Evolutionary conservation across 805 yeast genomes (phyloP).

Genomic region (Kuraishia borneana): DNA sequence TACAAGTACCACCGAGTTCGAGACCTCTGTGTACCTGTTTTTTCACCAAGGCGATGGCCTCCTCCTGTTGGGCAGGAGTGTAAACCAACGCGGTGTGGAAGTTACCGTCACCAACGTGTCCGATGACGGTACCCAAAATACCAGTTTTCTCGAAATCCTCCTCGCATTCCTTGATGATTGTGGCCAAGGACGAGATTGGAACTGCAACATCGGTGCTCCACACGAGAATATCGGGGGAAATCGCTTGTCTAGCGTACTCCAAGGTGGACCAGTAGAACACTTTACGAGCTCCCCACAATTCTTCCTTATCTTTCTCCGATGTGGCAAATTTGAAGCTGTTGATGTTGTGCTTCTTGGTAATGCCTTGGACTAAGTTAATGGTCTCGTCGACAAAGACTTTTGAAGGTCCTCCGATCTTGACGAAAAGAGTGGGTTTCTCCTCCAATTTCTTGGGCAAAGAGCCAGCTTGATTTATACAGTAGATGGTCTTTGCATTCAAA

Average conservation of each 20-base stretch:
- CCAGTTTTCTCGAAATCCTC: slow-evolving; percentile 43
- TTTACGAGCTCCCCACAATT: slow-evolving; percentile 70
- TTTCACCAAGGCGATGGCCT: slow-evolving; percentile 42
- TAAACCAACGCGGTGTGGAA: slow-evolving; percentile 60
- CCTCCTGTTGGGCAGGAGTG: slow-evolving; percentile 34
- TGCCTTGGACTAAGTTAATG: slow-evolving; percentile 32
- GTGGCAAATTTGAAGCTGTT: slow-evolving; percentile 48
- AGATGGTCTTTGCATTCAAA: slow-evolving; percentile 63
- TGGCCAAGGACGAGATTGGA: slow-evolving; percentile 58
- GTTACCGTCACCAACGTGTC: slow-evolving; percentile 83
- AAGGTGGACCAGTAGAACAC: slow-evolving; percentile 56
- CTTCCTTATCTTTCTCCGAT: slow-evolving; percentile 50
- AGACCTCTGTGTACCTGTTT: slow-evolving; percentile 59
- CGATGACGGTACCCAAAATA: slow-evolving; percentile 48
- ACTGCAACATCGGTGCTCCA: slow-evolving; percentile 82
- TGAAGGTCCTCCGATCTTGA: slow-evolving; percentile 50
- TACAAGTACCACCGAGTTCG: slow-evolving; percentile 68
- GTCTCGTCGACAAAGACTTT: slow-evolving; percentile 27
- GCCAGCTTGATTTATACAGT: slow-evolving; percentile 26
- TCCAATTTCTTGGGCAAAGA: slow-evolving; percentile 21
- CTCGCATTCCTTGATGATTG: slow-evolving; percentile 49
- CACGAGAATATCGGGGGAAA: slow-evolving; percentile 26
- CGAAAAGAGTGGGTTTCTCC: slow-evolving; percentile 50
- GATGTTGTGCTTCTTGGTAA: slow-evolving; percentile 43
- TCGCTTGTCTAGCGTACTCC: slow-evolving; percentile 46